Evolutionary conservation across 2,329 filamentous ascomycete genomes (phyloP).

Genomic region (Aspergillus bombycis): DNA sequence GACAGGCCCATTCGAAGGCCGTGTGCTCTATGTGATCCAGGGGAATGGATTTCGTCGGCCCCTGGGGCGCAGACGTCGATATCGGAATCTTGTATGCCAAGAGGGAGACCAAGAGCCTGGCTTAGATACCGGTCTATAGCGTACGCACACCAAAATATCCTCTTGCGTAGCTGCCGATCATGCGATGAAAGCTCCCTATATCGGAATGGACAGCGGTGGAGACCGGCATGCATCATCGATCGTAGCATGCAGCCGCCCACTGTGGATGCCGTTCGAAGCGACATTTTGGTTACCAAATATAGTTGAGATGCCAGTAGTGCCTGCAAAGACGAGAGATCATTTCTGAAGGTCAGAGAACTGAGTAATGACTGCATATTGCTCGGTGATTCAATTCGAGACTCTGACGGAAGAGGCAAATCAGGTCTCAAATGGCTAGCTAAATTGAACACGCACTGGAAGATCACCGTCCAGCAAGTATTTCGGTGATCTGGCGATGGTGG

Average conservation of each 20-base stretch:
- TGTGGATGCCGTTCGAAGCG: constrained; percentile 53
- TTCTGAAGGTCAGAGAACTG: constrained; percentile 41
- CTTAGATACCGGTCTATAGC: constrained; percentile 47
- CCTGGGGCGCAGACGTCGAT: constrained; percentile 52
- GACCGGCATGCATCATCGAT: constrained; percentile 53
- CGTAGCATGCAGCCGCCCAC: constrained; percentile 53
- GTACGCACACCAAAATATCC: constrained; percentile 49
- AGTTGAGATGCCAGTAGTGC: constrained; percentile 54
- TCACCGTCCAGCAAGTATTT: constrained; percentile 38
- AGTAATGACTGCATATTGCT: constrained; percentile 44
- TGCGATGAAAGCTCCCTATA: constrained; percentile 50
- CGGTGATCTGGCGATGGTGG: constrained; percentile 21
- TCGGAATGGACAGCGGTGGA: constrained; percentile 57
- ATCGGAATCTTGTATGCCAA: constrained; percentile 47
- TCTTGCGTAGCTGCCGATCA: constrained; percentile 44
- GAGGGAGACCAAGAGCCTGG: constrained; percentile 43
- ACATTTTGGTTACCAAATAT: constrained; percentile 53
- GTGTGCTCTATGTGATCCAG: constrained; percentile 15
- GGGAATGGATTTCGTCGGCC: constrained; percentile 44
- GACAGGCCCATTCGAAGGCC: neutral
- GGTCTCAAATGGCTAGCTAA: constrained; percentile 45
- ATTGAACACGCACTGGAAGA: constrained; percentile 57
- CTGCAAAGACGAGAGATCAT: constrained; percentile 52
- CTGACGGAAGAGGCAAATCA: constrained; percentile 35
- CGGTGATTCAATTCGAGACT: constrained; percentile 43